Percentiles rank a stretch among this genome's conserved stretches.
Evolutionary conservation across 2,329 filamentous ascomycete species (phyloP).

Genomic region (Cladophialophora bantiana): DNA sequence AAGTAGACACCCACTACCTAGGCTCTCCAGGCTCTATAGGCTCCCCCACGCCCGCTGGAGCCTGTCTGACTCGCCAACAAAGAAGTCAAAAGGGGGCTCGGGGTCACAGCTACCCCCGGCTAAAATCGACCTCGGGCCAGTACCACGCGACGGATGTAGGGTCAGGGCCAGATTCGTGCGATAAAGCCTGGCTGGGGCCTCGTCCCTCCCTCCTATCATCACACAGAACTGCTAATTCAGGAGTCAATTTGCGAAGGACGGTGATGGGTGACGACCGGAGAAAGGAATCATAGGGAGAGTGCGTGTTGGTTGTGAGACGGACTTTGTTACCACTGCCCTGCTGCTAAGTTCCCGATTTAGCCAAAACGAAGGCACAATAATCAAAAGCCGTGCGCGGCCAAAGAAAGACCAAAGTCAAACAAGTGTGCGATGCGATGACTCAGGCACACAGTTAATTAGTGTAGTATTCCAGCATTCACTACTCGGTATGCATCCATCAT

Average conservation of each 20-base stretch:
- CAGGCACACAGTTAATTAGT: not conserved
- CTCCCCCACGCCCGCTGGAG: constrained; percentile 14
- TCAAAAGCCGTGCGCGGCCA: not conserved
- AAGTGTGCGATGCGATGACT: constrained; percentile 10
- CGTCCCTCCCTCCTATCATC: constrained; percentile 13
- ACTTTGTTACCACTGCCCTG: not conserved
- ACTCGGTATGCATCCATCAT: no score
- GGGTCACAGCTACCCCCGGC: constrained; percentile 11
- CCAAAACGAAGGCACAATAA: constrained; percentile 6
- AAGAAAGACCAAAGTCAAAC: not conserved
- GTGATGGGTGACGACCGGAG: constrained; percentile 7
- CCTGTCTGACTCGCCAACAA: constrained; percentile 5
- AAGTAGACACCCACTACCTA: no score
- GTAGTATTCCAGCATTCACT: no score
- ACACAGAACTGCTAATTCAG: constrained; percentile 15
- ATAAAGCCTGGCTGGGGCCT: not conserved
- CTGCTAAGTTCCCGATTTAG: constrained; percentile 1
- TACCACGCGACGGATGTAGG: constrained; percentile 18
- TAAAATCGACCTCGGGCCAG: constrained; percentile 21
- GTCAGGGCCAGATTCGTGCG: constrained; percentile 19
- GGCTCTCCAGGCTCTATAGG: not conserved
- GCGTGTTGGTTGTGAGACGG: not conserved
- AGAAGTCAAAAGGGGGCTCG: not conserved
- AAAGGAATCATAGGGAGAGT: not conserved
- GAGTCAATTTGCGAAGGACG: constrained; percentile 14